Evolutionary conservation across 1,139 yeast genomes (phyloP).

Genomic region (Meyerozyma athensensis): DNA sequence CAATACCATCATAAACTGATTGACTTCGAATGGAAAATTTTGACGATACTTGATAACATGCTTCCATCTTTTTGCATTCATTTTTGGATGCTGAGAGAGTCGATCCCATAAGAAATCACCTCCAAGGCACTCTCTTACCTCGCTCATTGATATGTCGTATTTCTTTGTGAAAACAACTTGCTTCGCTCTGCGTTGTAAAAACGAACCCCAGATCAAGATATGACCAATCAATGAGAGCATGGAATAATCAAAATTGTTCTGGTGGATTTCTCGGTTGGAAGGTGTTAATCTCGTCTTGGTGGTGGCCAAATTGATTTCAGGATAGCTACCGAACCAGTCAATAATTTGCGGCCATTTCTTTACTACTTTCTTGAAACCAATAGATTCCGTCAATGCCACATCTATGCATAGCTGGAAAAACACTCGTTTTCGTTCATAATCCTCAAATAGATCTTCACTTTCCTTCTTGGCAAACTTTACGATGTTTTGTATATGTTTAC

Average conservation of each 20-base stretch:
- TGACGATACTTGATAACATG: slow-evolving; percentile 39
- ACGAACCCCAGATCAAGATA: slow-evolving; percentile 37
- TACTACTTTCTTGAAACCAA: slow-evolving; percentile 30
- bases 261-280: slow-evolving; percentile 31
- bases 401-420: slow-evolving; percentile 32
- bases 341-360: slow-evolving; percentile 24
- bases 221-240: slow-evolving; percentile 39
- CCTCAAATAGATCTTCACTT: slow-evolving; percentile 24
- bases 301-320: slow-evolving; percentile 31
- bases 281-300: slow-evolving; percentile 35
- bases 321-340: slow-evolving; percentile 28
- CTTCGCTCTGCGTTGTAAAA: slow-evolving; percentile 21
- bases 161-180: slow-evolving; percentile 16
- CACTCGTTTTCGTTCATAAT: slow-evolving; percentile 19
- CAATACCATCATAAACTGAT: slow-evolving; percentile 39
- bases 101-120: slow-evolving; percentile 45
- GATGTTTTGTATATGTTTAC: slow-evolving; percentile 29
- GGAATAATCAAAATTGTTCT: slow-evolving; percentile 37
- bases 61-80: slow-evolving; percentile 45
- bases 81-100: slow-evolving; percentile 29
- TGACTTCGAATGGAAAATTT: slow-evolving; percentile 37
- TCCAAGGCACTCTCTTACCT: slow-evolving; percentile 29
- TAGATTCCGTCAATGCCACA: slow-evolving; percentile 38
- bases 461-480: slow-evolving; percentile 26
- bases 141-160: slow-evolving; percentile 18